Conservation (phyloP, 2,329 filamentous ascomycete genomes). For the Calonectria ilicicola region DNA sequence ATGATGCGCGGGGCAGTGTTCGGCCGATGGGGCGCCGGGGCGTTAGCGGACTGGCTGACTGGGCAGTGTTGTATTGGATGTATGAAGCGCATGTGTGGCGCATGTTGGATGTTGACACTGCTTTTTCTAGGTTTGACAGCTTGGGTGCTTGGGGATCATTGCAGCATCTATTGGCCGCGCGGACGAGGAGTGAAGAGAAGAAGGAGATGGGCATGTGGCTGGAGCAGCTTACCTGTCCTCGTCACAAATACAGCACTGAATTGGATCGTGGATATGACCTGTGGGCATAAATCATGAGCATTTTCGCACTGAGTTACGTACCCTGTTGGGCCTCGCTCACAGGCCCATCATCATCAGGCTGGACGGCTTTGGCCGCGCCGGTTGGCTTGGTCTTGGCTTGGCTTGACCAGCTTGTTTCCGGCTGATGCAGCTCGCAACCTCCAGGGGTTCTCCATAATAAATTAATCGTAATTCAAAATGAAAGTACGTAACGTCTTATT, state of each 20-base stretch:
- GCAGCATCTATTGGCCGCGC: background rate
- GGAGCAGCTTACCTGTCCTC: background rate
- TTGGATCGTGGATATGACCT: background rate
- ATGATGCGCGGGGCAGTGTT: conserved; percentile 20
- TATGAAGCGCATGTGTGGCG: conserved; percentile 8
- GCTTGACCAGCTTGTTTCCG: background rate
- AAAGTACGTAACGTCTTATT: background rate
- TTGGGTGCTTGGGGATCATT: background rate
- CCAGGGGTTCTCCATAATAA: conserved; percentile 1
- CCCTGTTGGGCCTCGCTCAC: conserved; percentile 5
- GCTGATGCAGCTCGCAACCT: conserved; percentile 2
- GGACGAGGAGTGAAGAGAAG: background rate
- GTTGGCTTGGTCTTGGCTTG: conserved; percentile 22
- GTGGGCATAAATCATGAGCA: too few species aligned
- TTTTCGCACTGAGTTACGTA: background rate
- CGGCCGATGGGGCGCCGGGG: conserved; percentile 1
- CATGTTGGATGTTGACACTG: background rate
- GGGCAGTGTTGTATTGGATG: conserved; percentile 4
- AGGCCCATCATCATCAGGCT: conserved; percentile 8
- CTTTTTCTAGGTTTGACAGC: background rate
- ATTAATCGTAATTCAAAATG: background rate
- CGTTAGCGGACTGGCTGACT: conserved; percentile 2
- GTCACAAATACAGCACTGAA: background rate
- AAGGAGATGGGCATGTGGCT: background rate
- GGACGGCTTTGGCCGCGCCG: conserved; percentile 2